Base-by-base conservation (phyloP, 164 flowering plant species). In the Magnolia sinica region DNA sequence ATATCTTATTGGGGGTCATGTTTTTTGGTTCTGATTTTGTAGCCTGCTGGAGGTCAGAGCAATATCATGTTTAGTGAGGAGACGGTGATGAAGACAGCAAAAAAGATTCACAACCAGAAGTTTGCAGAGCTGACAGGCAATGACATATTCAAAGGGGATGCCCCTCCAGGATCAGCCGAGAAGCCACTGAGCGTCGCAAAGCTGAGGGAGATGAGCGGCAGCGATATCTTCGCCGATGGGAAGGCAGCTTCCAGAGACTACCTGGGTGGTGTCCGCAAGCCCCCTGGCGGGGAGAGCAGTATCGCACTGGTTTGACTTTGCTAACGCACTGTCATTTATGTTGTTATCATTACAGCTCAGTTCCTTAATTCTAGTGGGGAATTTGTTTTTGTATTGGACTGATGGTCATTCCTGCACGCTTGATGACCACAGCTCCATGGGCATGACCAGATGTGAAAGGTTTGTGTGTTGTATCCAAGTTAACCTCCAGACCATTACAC, bases 281-380 rank as follows among this genome's bases (percentile, higher is more conserved):
- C 99, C 45, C 99, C 99, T 6, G 99, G 98, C 72, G 99, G 99
- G 0, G 96, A 91, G 76, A 96, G 99, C 93, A 96, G 94, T 91
- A 92, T 96, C 73, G 88, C 97, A 11, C 78, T 96, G 86, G 91
- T 96, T 81, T 96, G 82, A 88, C 79, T 61, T 70, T 75, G 77
- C 80, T 84, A 78, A 81, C 83, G 58, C 16, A 9, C 29, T 27
- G 49, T 65, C 24, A 20, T 50, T 50, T 50, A 29, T 45, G 23
- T 73, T 45, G 23, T 73, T 79, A 51, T 52, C 37, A 73, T 22
- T 31, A 9, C 6, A 19, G 55, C 7, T 29, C 45, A 7, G 45
- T 31, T 73, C 19, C 6, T 61, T 73, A 73, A 73, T 45, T 59
- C 68, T 52, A 73, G 49, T 61, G 67, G 68, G 50, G 64, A 27